Conservation (phyloP, 2,329 filamentous ascomycete species). For the Calonectria hawksworthii region DNA sequence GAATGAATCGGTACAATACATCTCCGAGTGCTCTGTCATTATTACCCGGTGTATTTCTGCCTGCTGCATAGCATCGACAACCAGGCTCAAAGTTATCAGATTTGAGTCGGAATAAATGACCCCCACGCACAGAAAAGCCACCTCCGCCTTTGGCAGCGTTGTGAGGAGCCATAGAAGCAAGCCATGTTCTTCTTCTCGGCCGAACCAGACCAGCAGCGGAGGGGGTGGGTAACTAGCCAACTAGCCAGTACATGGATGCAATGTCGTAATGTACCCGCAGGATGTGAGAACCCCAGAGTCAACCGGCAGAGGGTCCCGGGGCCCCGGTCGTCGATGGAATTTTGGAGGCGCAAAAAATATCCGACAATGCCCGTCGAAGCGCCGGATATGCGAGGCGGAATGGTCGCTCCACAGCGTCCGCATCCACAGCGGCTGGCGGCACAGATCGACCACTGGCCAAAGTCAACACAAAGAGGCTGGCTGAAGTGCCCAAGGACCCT, state of each 20-base stretch:
- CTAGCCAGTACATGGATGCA: not conserved
- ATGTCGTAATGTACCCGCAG: not conserved
- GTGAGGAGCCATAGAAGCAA: not conserved
- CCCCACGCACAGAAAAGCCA: not conserved
- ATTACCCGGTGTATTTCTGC: not conserved
- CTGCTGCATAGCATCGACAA: not conserved
- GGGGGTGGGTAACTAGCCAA: not conserved
- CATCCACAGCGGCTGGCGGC: conserved; percentile 2
- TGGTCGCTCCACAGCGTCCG: not conserved
- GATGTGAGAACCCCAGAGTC: not conserved
- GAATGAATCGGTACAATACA: not conserved
- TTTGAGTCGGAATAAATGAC: not conserved
- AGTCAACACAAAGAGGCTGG: not conserved
- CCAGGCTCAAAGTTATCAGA: not conserved
- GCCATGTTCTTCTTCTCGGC: not conserved
- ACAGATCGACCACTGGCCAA: not conserved
- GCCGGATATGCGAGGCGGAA: not conserved
- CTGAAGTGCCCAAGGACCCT: not conserved
- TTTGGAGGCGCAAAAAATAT: conserved; percentile 5
- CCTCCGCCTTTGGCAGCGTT: not conserved
- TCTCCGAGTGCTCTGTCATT: not conserved
- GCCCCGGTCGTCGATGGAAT: not conserved
- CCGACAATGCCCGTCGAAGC: conserved; percentile 1
- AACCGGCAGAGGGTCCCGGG: not conserved
- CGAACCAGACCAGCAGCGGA: not conserved